Base-by-base conservation (phyloP, 108 stramenopile genomes). In the Discostella pseudostelligera region DNA sequence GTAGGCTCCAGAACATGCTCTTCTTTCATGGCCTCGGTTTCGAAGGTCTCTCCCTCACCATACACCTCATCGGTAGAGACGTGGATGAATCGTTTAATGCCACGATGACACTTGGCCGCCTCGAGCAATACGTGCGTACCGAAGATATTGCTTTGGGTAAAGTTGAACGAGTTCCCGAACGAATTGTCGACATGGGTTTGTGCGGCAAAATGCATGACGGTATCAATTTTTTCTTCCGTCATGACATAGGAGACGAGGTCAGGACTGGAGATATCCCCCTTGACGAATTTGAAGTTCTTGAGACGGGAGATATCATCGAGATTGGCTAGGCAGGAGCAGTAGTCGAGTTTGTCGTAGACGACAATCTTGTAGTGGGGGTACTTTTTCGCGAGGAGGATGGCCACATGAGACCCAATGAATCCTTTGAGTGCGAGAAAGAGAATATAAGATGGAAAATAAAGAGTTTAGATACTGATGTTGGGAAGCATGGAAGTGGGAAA, bases 121-220 rank as follows among this genome's bases (percentile, higher is more conserved):
- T 99, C 99, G 35, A 99, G 83, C 39, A 99, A 79, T 8, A 98
- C 97, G 81, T 99, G 99, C 14, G 99, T 99, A 28, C 99, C 99
- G 64, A 87, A 88, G 62, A 99, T 98, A 79, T 99, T 98, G 76
- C 91, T 94, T 40, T 96, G 87, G 51, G 99, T 98, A 80, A 99
- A 99, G 64, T 89, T 90, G 80, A 99, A 96, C 26, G 96, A 97
- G 81, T 99, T 99, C 16, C 99, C 99, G 65, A 99, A 99, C 16
- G 96, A 97, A 88, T 99, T 99, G 83, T 99, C 99, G 35, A 95
- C 93, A 76, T 90, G 90, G 5, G 97, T 99, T 79, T 99, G 97
- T 10, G 99, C 99, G 4, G 99, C 97, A 70, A 99, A 98, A 82
- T 99, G 99, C 79, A 99, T 84, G 67, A 98, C 90, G 48, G 97